phyloP scores from a whole-genome alignment of 2,329 filamentous ascomycete species.

The Pseudogymnoascus sp. region DNA sequence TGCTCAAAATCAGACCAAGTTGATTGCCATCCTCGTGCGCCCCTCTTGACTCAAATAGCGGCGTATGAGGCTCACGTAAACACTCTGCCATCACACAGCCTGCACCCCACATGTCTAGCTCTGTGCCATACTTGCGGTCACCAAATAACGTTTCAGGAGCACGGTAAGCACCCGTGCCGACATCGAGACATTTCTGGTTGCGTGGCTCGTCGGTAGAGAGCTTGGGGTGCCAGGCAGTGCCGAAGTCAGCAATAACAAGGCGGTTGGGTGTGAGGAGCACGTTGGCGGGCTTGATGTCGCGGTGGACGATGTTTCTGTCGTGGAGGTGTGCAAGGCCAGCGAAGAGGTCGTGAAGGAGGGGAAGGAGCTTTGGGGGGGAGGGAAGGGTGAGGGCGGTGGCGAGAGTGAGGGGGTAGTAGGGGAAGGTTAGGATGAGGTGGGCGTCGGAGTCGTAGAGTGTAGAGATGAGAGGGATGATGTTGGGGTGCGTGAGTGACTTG shows the following conservation, averaged over 20 bases:
- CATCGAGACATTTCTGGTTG: slow-evolving; percentile 75
- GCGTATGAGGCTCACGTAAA: slow-evolving; percentile 45
- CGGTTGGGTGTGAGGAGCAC: slow-evolving; percentile 71
- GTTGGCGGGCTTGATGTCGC: slow-evolving; percentile 91
- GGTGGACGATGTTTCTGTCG: slow-evolving; percentile 70
- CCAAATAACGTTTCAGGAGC: slow-evolving; percentile 89
- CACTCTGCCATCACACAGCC: slow-evolving; percentile 80
- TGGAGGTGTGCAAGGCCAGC: slow-evolving; percentile 67
- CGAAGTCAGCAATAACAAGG: slow-evolving; percentile 70
- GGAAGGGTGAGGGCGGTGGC: slow-evolving; percentile 48
- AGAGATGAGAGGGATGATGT: slow-evolving; percentile 63
- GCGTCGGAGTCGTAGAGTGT: slow-evolving; percentile 66
- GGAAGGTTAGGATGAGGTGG: slow-evolving; percentile 74
- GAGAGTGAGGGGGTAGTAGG: slow-evolving; percentile 72
- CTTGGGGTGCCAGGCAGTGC: slow-evolving; percentile 74
- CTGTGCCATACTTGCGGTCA: slow-evolving; percentile 60
- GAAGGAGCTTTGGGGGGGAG: slow-evolving; percentile 27
- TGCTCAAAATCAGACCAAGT: slow-evolving; percentile 67
- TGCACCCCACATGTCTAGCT: slow-evolving; percentile 83
- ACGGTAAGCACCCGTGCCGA: slow-evolving; percentile 87
- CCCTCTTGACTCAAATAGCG: slow-evolving; percentile 74
- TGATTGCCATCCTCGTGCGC: slow-evolving; percentile 79
- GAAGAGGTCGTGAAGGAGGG: slow-evolving; percentile 62
- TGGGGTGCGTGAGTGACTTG: slow-evolving; percentile 46
- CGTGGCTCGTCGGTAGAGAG: slow-evolving; percentile 55